phyloP scores from a whole-genome alignment of 1,139 yeast genomes.

The Yamadazyma sp. region DNA sequence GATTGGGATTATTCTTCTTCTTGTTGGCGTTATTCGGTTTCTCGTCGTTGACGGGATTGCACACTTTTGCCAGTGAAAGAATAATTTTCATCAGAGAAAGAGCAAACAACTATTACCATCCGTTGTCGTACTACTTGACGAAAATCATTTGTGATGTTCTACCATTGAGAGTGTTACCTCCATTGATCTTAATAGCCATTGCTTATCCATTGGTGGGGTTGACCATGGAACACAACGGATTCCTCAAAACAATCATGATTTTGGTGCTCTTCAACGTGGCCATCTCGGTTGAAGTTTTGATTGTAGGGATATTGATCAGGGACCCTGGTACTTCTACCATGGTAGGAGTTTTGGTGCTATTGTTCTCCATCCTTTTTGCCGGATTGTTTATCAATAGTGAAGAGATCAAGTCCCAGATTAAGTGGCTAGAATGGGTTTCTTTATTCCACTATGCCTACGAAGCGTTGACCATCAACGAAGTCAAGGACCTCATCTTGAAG shows the following conservation, averaged over 20 bases:
- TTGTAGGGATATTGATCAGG: conserved; percentile 81
- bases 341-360: conserved; percentile 77
- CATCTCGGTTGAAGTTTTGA: conserved; percentile 78
- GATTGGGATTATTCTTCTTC: conserved; percentile 90
- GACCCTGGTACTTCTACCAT: conserved; percentile 95
- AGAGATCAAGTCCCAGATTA: conserved; percentile 67
- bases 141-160: conserved; percentile 86
- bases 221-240: conserved; percentile 76
- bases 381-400: conserved; percentile 88
- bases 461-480: conserved; percentile 88
- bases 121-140: conserved; percentile 79
- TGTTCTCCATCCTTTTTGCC: conserved; percentile 86
- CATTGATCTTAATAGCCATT: conserved; percentile 75
- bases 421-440: conserved; percentile 81
- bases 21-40: conserved; percentile 89
- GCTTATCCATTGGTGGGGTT: conserved; percentile 92
- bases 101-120: conserved; percentile 89
- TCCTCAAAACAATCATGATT: conserved; percentile 66
- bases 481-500: conserved; percentile 77
- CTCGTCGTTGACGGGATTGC: conserved; percentile 86
- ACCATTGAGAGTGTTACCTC: conserved; percentile 89
- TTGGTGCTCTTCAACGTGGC: conserved; percentile 83
- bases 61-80: conserved; percentile 84
- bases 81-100: conserved; percentile 88
- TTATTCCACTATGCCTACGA: conserved; percentile 96